These are phyloP conservation scores for Cystobasidium pallidum DNA, from an alignment of 1,284 basidiomycete species.

Conservation along the genomic window DNA sequence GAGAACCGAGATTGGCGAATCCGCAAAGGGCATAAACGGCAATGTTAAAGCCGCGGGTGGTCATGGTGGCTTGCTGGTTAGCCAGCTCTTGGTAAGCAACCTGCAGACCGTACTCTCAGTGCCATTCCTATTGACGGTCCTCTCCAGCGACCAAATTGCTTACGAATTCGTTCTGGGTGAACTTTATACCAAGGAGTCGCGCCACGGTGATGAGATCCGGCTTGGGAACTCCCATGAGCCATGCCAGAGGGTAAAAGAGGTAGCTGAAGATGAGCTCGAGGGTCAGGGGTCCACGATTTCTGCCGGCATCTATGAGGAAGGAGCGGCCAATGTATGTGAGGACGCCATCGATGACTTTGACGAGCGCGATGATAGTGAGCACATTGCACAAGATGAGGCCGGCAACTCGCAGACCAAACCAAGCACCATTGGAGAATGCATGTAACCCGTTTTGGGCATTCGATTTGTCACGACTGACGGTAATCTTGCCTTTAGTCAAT, in stretches of 20 bases:
- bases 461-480: slow-evolving; percentile 70
- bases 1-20: slow-evolving; percentile 75
- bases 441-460: slow-evolving; percentile 77
- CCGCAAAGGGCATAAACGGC: slow-evolving; percentile 82
- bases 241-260: slow-evolving; percentile 82
- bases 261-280: slow-evolving; percentile 80
- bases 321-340: slow-evolving; percentile 86
- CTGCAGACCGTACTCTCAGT: no score
- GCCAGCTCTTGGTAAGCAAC: slow-evolving; percentile 67
- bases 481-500: slow-evolving; percentile 76
- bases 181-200: slow-evolving; percentile 77
- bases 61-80: slow-evolving; percentile 53
- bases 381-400: slow-evolving; percentile 64
- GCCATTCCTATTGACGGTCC: no score
- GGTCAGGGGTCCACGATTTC: slow-evolving; percentile 64
- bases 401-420: slow-evolving; percentile 81
- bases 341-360: slow-evolving; percentile 79
- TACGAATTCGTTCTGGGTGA: slow-evolving; percentile 64
- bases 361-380: slow-evolving; percentile 66
- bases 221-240: slow-evolving; percentile 68
- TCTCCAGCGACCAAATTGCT: not conserved
- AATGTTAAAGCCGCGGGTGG: slow-evolving; percentile 72
- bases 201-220: slow-evolving; percentile 56
- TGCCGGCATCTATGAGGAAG: slow-evolving; percentile 66
- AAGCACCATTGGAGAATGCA: slow-evolving; percentile 78